Evolutionary conservation across 2,329 filamentous ascomycete species (phyloP), one percentile per base, ranked within the genome.

Genomic region (Diaporthe capsici): DNA sequence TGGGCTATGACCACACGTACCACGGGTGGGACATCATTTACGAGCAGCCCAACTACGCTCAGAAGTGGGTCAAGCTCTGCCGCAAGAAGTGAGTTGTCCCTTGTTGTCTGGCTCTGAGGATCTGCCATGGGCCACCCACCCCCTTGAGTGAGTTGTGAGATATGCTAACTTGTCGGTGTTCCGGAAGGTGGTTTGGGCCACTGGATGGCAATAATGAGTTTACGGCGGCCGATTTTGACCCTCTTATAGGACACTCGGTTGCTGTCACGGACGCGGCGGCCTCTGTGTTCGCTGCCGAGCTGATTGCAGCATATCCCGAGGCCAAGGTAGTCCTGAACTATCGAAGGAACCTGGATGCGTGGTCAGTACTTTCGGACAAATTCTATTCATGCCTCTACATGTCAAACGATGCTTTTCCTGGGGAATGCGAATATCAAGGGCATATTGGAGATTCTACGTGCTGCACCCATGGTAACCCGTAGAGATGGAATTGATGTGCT

Each of bases 291-390:
- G 84, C 82, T 8, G 82, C 83, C 37, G 87, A 89, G 75, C 78
- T 89, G 37, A 81, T 88, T 72, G 82, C 83, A 25, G 79, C 87
- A 5, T 88, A 88, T 75, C 87, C 88, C 0, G 83, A 88, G 44
- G 88, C 88, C 39, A 86, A 86, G 75, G 86, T 89, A 15, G 83
- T 89, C 22, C 82, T 86, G 71, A 81, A 82, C 76, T 84, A 83
- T 53, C 79, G 83, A 7, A 79, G 81, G 34, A 84, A 87, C 73
- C 77, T 83, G 17, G 81, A 84, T 28, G 81, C 79, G 31, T 87
- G 86, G 51, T 31, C 2, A 55, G 51, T 55, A 55, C 31, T 55
- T 55, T 5, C 12, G 2, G 15, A 12, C 12, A 3, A 13, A 12
- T 17, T 28, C 2, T 55, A 28, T 6, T 55, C 12, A 28, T 2